A percentile compares a stretch with the other conserved stretches of the same genome.
phyloP scores from a whole-genome alignment of 139 green algal species.

The Mesotaenium endlicherianum region DNA sequence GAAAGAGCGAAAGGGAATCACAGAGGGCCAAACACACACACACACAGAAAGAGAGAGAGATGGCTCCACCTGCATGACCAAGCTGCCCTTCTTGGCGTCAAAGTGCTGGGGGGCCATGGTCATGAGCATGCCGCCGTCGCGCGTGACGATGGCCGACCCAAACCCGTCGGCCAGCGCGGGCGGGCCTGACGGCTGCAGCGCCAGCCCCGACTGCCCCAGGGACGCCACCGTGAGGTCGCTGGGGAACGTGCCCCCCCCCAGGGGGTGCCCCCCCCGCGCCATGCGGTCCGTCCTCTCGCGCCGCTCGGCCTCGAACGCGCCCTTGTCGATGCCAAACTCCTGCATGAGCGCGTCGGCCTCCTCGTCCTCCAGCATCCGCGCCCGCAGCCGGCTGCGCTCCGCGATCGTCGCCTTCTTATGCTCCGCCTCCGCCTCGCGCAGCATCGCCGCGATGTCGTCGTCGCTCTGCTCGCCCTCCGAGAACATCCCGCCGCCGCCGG shows the following conservation, averaged over 20 bases:
- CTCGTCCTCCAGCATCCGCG: conserved; percentile 32
- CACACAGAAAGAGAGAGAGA: neutral
- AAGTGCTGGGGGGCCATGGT: conserved; percentile 28
- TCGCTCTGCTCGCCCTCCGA: neutral
- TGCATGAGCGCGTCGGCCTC: conserved; percentile 33
- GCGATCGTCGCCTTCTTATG: neutral
- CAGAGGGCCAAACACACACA: neutral
- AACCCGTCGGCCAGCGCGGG: conserved; percentile 34
- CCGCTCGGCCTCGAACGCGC: conserved; percentile 2
- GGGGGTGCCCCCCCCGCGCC: neutral
- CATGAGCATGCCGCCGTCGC: conserved; percentile 8
- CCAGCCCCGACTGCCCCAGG: neutral
- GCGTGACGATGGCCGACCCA: conserved; percentile 19
- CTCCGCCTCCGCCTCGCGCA: conserved; percentile 1
- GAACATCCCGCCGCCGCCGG: too few relatives aligned
- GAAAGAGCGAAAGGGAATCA: neutral
- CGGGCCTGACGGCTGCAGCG: neutral
- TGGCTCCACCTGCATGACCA: conserved; percentile 36
- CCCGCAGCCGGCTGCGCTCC: neutral
- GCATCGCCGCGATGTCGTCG: conserved; percentile 11
- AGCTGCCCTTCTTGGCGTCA: neutral
- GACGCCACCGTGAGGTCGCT: neutral
- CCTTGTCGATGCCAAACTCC: conserved; percentile 28
- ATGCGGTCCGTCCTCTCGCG: neutral
- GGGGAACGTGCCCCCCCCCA: neutral